phyloP scores from a whole-genome alignment of 805 yeast genomes.

The Sugiyamaella lignohabitans region DNA sequence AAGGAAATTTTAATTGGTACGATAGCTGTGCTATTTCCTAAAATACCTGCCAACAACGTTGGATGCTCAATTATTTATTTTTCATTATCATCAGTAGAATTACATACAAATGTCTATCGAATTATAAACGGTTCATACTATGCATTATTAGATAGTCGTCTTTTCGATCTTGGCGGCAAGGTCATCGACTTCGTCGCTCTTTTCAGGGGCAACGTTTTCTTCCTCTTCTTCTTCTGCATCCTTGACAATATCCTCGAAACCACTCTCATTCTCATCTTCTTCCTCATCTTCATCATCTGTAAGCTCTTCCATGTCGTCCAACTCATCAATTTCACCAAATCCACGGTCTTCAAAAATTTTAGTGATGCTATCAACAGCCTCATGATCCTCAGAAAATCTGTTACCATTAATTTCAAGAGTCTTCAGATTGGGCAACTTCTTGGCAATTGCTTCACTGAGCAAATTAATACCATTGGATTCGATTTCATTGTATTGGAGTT shows the following conservation, averaged over 20 bases:
- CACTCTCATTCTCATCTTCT: constrained; percentile 39
- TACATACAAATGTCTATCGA: no score
- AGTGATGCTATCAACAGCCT: constrained; percentile 52
- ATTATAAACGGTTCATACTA: no score
- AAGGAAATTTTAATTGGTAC: no score
- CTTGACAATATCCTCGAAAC: constrained; percentile 43
- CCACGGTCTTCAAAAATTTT: constrained; percentile 66
- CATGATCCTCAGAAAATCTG: constrained; percentile 82
- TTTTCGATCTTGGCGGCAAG: constrained; percentile 55
- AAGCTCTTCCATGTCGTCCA: constrained; percentile 88
- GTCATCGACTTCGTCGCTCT: constrained; percentile 46
- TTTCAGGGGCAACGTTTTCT: constrained; percentile 37
- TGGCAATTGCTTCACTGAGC: constrained; percentile 49
- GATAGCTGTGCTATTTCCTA: no score
- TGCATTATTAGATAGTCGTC: constrained; percentile 44
- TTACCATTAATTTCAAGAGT: constrained; percentile 87
- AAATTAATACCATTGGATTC: constrained; percentile 55
- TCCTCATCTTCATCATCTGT: constrained; percentile 65
- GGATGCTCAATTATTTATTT: no score
- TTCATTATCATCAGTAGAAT: no score
- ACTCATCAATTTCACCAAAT: constrained; percentile 78
- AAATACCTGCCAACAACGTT: no score
- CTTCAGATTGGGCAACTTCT: constrained; percentile 54
- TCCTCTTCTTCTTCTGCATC: constrained; percentile 38
- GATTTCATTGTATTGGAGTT: constrained; percentile 84